phyloP scores from a whole-genome alignment of 257 asterid species.

The Rubia yunnanensis region DNA sequence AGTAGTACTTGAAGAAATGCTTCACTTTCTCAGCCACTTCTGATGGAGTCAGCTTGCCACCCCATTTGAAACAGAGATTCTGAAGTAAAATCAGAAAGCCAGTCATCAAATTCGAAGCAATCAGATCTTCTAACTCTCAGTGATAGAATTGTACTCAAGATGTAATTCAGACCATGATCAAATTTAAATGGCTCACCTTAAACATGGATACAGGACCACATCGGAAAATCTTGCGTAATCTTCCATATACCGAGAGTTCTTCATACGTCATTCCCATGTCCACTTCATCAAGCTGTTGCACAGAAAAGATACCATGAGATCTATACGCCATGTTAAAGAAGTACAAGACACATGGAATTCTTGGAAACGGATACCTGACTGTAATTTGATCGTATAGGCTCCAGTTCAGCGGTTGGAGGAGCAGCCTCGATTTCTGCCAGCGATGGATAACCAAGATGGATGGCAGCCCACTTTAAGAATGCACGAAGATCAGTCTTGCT shows the following conservation, averaged over 20 bases:
- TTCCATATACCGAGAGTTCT: conserved; percentile 85
- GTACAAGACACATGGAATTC: not conserved
- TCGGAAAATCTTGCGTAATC: conserved; percentile 88
- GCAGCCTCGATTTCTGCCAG: conserved; percentile 88
- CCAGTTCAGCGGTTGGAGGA: conserved; percentile 93
- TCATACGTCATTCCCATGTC: conserved; percentile 97
- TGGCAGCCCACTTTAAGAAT: conserved; percentile 84
- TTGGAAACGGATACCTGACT: conserved; percentile 52
- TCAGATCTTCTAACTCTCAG: no score
- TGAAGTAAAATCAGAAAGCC: conserved; percentile 17
- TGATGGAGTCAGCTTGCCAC: conserved; percentile 55
- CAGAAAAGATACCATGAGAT: conserved; percentile 14
- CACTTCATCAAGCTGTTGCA: conserved; percentile 85
- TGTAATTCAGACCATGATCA: not conserved
- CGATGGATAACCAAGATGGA: conserved; percentile 77
- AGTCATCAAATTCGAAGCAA: not conserved
- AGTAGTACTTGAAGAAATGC: conserved; percentile 79
- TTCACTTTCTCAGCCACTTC: conserved; percentile 88
- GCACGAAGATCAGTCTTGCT: conserved; percentile 82
- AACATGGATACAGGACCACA: conserved; percentile 97
- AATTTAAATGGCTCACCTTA: conserved; percentile 42
- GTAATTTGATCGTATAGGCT: conserved; percentile 71
- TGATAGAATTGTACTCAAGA: no score
- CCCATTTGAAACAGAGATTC: conserved; percentile 96
- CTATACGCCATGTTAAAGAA: not conserved